Conservation (phyloP, 345 rosid species). For the Jatropha curcas region DNA sequence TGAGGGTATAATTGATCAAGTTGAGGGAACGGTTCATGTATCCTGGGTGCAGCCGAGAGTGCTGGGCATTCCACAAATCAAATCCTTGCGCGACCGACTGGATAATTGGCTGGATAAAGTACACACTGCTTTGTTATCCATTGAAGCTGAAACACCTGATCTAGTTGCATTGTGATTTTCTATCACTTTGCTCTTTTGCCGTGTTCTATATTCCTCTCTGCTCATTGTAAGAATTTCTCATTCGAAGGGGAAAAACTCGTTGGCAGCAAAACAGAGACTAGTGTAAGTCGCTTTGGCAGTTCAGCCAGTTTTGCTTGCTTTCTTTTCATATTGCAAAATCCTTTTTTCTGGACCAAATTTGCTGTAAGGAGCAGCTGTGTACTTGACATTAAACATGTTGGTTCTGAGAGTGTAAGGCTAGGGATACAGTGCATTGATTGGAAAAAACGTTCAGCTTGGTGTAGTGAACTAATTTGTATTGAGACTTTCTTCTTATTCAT, state of each 20-base stretch:
- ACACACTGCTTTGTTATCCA: conserved; percentile 70
- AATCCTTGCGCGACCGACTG: conserved; percentile 79
- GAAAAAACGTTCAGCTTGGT: not conserved
- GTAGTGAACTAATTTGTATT: not conserved
- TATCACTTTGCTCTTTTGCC: not conserved
- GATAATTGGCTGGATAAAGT: conserved; percentile 88
- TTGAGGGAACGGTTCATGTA: conserved; percentile 80
- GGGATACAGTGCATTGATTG: not conserved
- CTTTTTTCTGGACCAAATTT: conserved; percentile 5
- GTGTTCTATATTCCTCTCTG: not conserved
- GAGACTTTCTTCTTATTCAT: not conserved
- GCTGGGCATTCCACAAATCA: conserved; percentile 88
- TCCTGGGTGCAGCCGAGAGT: conserved; percentile 99
- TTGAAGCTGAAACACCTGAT: conserved; percentile 99
- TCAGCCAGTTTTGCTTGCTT: not conserved
- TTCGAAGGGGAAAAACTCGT: not conserved
- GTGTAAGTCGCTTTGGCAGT: not conserved
- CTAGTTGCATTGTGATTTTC: conserved; percentile 68
- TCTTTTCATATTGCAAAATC: conserved; percentile 12
- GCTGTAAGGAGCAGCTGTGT: not conserved
- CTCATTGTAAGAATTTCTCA: conserved; percentile 16
- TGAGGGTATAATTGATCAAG: conserved; percentile 97
- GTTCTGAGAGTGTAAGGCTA: not conserved
- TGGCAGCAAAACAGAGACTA: conserved; percentile 2
- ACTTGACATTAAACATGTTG: not conserved